These are phyloP conservation scores for Phytophthora pini DNA, from an alignment of 352 stramenopile species.

Conservation along the genomic window DNA sequence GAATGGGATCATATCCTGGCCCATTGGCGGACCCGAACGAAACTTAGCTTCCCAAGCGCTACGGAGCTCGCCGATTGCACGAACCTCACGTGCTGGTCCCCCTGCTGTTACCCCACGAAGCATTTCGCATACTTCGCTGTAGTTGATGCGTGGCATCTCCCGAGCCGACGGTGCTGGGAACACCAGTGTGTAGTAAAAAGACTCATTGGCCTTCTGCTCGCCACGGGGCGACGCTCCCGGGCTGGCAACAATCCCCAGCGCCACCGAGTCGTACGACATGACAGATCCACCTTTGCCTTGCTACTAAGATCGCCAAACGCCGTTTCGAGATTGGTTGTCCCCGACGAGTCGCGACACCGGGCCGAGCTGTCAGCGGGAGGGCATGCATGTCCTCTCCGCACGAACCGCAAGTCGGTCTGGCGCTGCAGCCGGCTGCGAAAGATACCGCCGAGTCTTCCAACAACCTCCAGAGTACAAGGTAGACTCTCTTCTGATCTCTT, in stretches of 20 bases:
- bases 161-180: constrained; percentile 40
- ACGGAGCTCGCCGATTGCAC: constrained; percentile 56
- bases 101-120: constrained; percentile 61
- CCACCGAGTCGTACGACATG: constrained; percentile 58
- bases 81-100: constrained; percentile 46
- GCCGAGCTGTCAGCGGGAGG: constrained; percentile 9
- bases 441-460: not conserved
- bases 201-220: constrained; percentile 27
- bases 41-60: constrained; percentile 73
- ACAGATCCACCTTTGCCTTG: not conserved
- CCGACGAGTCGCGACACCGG: constrained; percentile 17
- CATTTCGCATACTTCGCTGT: constrained; percentile 50
- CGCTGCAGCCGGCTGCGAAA: constrained; percentile 20
- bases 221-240: constrained; percentile 53
- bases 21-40: constrained; percentile 49
- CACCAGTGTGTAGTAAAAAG: constrained; percentile 80
- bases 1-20: constrained; percentile 57
- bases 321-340: constrained; percentile 11
- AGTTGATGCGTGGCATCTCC: constrained; percentile 51
- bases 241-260: constrained; percentile 42
- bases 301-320: constrained; percentile 18
- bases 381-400: constrained; percentile 53
- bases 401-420: constrained; percentile 4
- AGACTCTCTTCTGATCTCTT: not conserved
- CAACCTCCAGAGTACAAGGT: constrained; percentile 5